Evolutionary conservation across 345 rosid species (phyloP).

Genomic region (Arabis hirsuta): DNA sequence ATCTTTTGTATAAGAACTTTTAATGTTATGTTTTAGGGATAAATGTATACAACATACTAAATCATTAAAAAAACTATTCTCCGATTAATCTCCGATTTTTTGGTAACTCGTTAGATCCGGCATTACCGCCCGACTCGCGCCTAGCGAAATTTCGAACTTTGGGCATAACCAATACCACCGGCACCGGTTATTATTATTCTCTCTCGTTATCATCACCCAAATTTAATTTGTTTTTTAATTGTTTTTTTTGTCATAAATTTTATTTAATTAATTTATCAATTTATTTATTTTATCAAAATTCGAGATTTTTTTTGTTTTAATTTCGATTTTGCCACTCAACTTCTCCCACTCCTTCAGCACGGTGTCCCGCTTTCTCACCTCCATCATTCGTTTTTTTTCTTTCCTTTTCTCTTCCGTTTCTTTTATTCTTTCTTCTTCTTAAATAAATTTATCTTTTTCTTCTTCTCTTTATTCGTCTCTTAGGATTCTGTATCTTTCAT

Average conservation of each 20-base stretch:
- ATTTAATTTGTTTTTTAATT: neutral
- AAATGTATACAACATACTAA: neutral
- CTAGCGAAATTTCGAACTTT: too few relatives aligned
- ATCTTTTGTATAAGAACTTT: too few relatives aligned
- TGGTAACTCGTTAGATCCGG: too few relatives aligned
- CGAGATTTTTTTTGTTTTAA: neutral
- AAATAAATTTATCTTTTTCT: neutral
- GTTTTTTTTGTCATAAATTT: too few relatives aligned
- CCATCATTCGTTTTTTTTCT: slow-evolving; percentile 30
- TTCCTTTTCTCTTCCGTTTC: neutral
- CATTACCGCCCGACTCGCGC: too few relatives aligned
- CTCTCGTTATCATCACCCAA: neutral
- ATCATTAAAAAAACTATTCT: too few relatives aligned
- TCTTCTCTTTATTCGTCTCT: neutral
- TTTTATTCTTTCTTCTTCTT: slow-evolving; percentile 2
- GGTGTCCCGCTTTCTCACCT: slow-evolving; percentile 26
- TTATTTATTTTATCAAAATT: slow-evolving; percentile 1
- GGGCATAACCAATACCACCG: slow-evolving; percentile 36
- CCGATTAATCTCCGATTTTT: too few relatives aligned
- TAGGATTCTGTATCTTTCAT: slow-evolving; percentile 43
- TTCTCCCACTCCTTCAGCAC: slow-evolving; percentile 41
- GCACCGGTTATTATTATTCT: slow-evolving; percentile 20
- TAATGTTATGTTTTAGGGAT: neutral
- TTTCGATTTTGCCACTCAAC: slow-evolving; percentile 35
- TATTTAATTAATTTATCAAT: neutral